Evolutionary conservation across 495 filamentous ascomycete genomes (phyloP), one percentile per base, ranked within the genome.

Genomic region (Daldinia loculata): DNA sequence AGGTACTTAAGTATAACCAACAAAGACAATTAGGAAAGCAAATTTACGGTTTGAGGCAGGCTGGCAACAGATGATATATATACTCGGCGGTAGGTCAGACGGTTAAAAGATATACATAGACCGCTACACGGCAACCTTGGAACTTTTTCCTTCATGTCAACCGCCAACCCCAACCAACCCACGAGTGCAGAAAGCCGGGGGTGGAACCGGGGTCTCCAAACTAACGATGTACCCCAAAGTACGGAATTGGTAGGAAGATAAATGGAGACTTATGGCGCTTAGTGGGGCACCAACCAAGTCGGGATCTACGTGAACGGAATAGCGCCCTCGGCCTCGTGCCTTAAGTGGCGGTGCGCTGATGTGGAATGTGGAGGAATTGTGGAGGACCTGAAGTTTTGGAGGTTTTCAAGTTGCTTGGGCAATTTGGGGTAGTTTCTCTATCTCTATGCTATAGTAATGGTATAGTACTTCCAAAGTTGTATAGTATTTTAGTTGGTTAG

Each of bases 251-350:
- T 30, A 57, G 19, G 29, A 63, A 19, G n/a, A 63, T 58, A 67
- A 67, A 63, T 63, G 45, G 59, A 22, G 50, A 53, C 26, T 6
- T 17, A 30, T 53, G 50, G 50, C 27, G 14, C 50, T 53, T 51
- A 29, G 63, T 59, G 57, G 69, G 58, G 63, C 19, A 15, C n/a
- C 14, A 29, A 56, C 30, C 45, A 24, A 53, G 36, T 57, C 53
- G 63, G 43, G 63, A 67, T 67, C 63, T 51, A 63, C 69, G 34
- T 63, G 41, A 38, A 52, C 36, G 66, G 57, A 30, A 66, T 68
- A 60, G 38, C 29, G 24, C 3, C 2, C 24, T 34, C 12, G 61
- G 65, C 59, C 61, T 64, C 8, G 60, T 68, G 48, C 56, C 32
- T 63, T 64, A 62, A 61, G 58, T 53, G 41, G 65, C 56, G 56